Base-by-base conservation (phyloP, 345 rosid genomes). In the Erodium maritimum region DNA sequence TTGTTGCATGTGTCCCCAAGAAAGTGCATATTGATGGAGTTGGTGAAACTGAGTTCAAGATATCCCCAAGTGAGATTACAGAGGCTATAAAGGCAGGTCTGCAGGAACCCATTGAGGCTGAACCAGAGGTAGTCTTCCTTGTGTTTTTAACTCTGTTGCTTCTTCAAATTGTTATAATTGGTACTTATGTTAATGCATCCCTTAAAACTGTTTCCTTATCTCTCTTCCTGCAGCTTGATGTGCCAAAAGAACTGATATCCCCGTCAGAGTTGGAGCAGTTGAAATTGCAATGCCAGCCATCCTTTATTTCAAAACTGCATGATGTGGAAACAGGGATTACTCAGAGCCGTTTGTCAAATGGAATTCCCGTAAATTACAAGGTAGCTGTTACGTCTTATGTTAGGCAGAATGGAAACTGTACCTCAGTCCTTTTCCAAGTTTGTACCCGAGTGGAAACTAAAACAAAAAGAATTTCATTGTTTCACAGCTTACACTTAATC, bases 1-100 rank as follows among this genome's bases (percentile, higher is more conserved):
- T 94, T 65, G 96, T 94, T 82, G 96, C 97, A 51, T 94, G 99
- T 76, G 88, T 90, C 65, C 99, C 99, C 51, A 79, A 82, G 61
- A 87, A 81, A 60, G 83, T 90, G 71, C 93, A 94, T 58, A 65
- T 80, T 61, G 97, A 90, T 64, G 90, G 81, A 58, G 64, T 77
- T 51, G 93, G 90, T 62, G 99, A 94, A 80, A 79, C 82, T 45
- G 99, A 90, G 63, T 90, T 94, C 73, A 80, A 72, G 78, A 81
- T 90, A 71, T 73, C 90, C 17, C 68, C 95, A 19, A 60, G 64
- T 52, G 96, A 87, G 73, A 90, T 94, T 61, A 60, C 75, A 50
- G 84, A 72, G 66, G 88, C 99, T 50, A 71, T 94, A 61, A 70
- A 78, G 77, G 77, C 78, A 22, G 99, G 97, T 71, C 54, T 87